Evolutionary conservation across 306 rosid genomes (phyloP).

Genomic region (Trifolium repens): DNA sequence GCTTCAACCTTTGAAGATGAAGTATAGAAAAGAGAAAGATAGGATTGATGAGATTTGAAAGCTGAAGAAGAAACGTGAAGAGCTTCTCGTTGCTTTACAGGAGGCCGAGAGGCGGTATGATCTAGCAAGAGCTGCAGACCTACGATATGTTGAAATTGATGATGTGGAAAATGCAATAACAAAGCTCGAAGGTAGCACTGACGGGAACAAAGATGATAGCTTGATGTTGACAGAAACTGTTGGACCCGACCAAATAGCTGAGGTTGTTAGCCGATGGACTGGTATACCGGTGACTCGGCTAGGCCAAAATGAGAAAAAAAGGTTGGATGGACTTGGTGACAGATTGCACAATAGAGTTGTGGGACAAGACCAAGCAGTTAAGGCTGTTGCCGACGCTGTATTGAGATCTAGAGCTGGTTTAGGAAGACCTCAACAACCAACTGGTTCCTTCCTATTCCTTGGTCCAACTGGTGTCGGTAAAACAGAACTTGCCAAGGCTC

Average conservation of each 20-base stretch:
- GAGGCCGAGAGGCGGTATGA: conserved; percentile 93
- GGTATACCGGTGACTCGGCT: conserved; percentile 94
- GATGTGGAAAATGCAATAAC: conserved; percentile 78
- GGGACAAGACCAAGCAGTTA: conserved; percentile 87
- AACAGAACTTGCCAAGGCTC: conserved; percentile 97
- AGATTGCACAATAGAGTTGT: conserved; percentile 87
- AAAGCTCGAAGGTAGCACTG: conserved; percentile 68
- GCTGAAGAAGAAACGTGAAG: conserved; percentile 80
- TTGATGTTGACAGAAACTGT: conserved; percentile 84
- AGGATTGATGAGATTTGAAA: conserved; percentile 76
- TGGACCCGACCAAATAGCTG: conserved; percentile 88
- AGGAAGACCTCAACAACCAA: conserved; percentile 85
- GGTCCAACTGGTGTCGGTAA: conserved; percentile 98
- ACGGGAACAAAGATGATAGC: conserved; percentile 48
- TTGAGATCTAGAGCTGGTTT: conserved; percentile 88
- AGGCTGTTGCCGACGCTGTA: conserved; percentile 83
- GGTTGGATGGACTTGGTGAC: conserved; percentile 78
- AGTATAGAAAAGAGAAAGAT: conserved; percentile 79
- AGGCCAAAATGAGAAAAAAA: conserved; percentile 78
- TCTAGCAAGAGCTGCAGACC: conserved; percentile 85
- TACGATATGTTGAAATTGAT: conserved; percentile 84
- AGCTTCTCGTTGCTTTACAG: conserved; percentile 70
- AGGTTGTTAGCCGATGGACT: conserved; percentile 95
- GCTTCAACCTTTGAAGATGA: conserved; percentile 88
- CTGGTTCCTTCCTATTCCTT: conserved; percentile 82